These are phyloP conservation scores for Xenosphaeropsis pyriputrescens DNA, from an alignment of 2,329 filamentous ascomycete species.

Conservation along the genomic window DNA sequence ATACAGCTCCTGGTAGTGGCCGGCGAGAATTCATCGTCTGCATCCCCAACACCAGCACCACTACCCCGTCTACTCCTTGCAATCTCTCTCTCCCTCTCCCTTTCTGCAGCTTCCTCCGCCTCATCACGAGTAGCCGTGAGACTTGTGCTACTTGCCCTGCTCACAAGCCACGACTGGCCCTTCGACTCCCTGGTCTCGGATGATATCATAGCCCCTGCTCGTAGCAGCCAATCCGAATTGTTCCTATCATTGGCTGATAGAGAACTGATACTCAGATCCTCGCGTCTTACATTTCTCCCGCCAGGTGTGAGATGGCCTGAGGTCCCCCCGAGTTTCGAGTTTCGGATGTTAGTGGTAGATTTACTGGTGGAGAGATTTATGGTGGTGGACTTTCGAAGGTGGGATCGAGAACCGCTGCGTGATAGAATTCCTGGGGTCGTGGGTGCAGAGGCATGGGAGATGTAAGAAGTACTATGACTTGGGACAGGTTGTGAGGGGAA, in stretches of 20 bases:
- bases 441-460: slow-evolving; percentile 47
- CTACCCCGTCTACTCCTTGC: slow-evolving; percentile 16
- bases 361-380: slow-evolving; percentile 40
- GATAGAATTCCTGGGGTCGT: slow-evolving; percentile 49
- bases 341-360: slow-evolving; percentile 30
- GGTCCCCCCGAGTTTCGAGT: slow-evolving; percentile 10
- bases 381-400: slow-evolving; percentile 20
- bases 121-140: slow-evolving; percentile 36
- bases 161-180: slow-evolving; percentile 55
- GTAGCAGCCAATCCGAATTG: slow-evolving; percentile 50
- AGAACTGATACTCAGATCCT: slow-evolving; percentile 11
- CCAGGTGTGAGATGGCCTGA: slow-evolving; percentile 11
- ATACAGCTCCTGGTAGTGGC: slow-evolving; percentile 17
- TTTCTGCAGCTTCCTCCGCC: slow-evolving; percentile 35
- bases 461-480: slow-evolving; percentile 33
- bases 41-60: slow-evolving; percentile 10
- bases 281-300: slow-evolving; percentile 8
- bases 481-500: slow-evolving; percentile 13
- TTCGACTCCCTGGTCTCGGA: slow-evolving; percentile 50
- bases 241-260: slow-evolving; percentile 21
- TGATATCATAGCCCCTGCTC: slow-evolving; percentile 46
- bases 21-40: slow-evolving; percentile 21
- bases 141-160: slow-evolving; percentile 48
- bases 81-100: slow-evolving; percentile 36
- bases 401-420: slow-evolving; percentile 35